phyloP scores from a whole-genome alignment of 1,284 basidiomycete genomes.

The Polyporus tsugae region DNA sequence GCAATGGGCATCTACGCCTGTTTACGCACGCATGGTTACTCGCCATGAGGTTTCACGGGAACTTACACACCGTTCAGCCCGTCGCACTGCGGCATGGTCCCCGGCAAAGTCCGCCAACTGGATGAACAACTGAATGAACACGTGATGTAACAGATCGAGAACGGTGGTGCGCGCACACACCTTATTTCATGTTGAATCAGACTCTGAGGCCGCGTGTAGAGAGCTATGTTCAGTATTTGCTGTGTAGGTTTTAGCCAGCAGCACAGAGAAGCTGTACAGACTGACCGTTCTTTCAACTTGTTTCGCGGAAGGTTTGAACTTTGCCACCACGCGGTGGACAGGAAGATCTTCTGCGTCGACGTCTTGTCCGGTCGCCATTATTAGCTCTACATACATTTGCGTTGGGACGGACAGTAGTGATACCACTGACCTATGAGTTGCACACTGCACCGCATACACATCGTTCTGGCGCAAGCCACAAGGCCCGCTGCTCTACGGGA shows the following conservation, averaged over 20 bases:
- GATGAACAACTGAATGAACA: neutral
- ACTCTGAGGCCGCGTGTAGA: neutral
- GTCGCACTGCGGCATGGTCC: neutral
- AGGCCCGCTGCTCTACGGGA: no score
- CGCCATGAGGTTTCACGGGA: neutral
- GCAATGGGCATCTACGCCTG: neutral
- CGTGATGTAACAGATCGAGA: neutral
- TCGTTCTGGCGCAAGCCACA: neutral
- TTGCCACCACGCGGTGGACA: neutral
- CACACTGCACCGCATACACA: neutral
- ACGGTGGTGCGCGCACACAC: neutral
- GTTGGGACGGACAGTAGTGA: neutral
- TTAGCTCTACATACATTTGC: neutral
- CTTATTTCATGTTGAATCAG: neutral
- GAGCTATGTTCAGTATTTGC: neutral
- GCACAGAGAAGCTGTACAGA: neutral
- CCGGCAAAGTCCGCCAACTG: neutral
- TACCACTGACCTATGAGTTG: neutral
- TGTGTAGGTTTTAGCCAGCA: neutral
- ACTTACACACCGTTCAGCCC: neutral
- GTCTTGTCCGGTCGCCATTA: neutral
- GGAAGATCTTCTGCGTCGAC: neutral
- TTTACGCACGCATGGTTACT: neutral
- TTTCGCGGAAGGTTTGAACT: neutral
- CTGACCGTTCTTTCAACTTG: neutral